Base-by-base conservation (phyloP, 176 grass and related monocot species). In the Tillandsia leiboldiana region DNA sequence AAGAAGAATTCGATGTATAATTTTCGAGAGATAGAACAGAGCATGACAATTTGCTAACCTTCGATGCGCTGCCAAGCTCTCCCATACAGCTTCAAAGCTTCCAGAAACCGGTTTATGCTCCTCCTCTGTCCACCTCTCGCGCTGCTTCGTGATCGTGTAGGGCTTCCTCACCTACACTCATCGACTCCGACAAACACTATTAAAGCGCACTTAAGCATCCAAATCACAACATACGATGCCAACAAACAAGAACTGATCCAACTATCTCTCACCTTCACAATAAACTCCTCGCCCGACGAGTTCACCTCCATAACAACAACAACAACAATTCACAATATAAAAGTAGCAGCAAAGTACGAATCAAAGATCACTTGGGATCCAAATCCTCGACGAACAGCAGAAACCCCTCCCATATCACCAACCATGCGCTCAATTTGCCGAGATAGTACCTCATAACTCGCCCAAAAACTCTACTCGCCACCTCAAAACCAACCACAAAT, bases 21-120 rank as follows among this genome's bases (percentile, higher is more conserved):
- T 42, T 42, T 42, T 42, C 23, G n/a, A 77, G 28, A 11, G 26
- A 68, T 26, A 26, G 71, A 7, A 74, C 2, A 71, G 75, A 14
- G 28, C 42, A 50, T 50, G 66, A 66, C 77, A 78, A 42, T 6
- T 42, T 42, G 33, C 33, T 42, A 42, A 97, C 94, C 94, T 92
- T 97, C 94, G 66, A 97, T 97, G 28, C 94, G 89, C 74, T 97
- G 89, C 94, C 94, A 97, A 67, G 87, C 82, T 87, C 94, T 84
- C 70, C 94, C 94, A 75, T 97, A 90, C 51, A 97, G 77, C 74
- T 87, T 97, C 74, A 97, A 61, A 75, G 94, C 94, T 80, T 97
- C 94, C 67, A 97, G 70, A 66, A 97, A 97, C 69, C 79, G 75
- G 72, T 81, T n/a, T 87, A 80, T 97, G 94, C 84, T 97, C 94